Base-by-base conservation (phyloP, 352 stramenopile genomes). In the Elongisporangium senticosum region DNA sequence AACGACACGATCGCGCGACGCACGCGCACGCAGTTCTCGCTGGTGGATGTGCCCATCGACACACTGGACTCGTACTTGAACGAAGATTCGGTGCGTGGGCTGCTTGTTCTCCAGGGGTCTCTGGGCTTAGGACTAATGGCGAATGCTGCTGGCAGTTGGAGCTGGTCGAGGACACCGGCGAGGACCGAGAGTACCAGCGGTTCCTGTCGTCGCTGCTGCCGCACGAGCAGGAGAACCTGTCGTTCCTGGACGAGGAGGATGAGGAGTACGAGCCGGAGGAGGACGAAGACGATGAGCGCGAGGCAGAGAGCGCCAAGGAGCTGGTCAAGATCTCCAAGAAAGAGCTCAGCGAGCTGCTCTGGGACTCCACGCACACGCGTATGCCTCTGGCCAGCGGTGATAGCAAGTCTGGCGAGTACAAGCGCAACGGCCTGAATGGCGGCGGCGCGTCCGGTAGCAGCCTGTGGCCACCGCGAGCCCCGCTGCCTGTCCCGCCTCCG, bases 161-260 rank as follows among this genome's bases (percentile, higher is more conserved):
- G 68, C 23, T n/a, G 13, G 39, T 53, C 10, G 48, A 55, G 19
- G 67, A 79, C 37, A 77, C 63, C 1, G 72, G 74, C 33, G 66
- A 89, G 23, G 81, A 86, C 54, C 64, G 66, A 14, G 83, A 90
- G 55, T 95, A 95, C 65, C 86, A 92, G 71, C 81, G 83, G 17
- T 95, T 95, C 58, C 59, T 95, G 51, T 75, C 79, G 59, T 93
- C 81, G 57, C 59, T 95, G 20, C 51, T 95, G 60, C 83, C 86
- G 17, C 72, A 77, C 10, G 77, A 90, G n/a, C 72, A 86, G 50
- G 79, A 79, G 49, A 79, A 91, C 51, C 43, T 95, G 52, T 88
- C 70, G 24, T 95, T 95, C 51, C 61, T 95, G 60, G 86, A 95
- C 62, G 85, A 95, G 55, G 85, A 95, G 53, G 85, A 92, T 54